Evolutionary conservation across 306 rosid genomes (phyloP).

Genomic region (Ceratonia siliqua): DNA sequence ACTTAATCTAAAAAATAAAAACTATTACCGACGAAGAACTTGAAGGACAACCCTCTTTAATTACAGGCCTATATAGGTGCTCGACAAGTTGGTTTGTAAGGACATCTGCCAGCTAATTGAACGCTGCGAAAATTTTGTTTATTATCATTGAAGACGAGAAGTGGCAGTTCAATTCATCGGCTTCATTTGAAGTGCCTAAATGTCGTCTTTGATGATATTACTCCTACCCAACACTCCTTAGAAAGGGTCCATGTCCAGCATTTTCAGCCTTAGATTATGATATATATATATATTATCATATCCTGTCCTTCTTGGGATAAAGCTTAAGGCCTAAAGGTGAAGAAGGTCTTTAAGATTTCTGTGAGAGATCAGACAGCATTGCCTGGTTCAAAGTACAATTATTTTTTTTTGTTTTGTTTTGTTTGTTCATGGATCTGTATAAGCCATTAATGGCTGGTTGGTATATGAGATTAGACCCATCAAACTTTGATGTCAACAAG

Average conservation of each 20-base stretch:
- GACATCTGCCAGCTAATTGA: conserved; percentile 37
- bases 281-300: no score
- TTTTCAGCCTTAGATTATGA: background rate
- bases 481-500: background rate
- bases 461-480: background rate
- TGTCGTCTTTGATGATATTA: conserved; percentile 25
- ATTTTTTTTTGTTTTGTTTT: no score
- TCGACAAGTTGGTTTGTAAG: conserved; percentile 22
- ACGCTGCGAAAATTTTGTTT: conserved; percentile 21
- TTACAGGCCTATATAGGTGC: background rate
- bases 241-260: conserved; percentile 5
- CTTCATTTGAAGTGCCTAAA: conserved; percentile 35
- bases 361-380: no score
- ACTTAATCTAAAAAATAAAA: no score
- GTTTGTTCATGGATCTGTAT: no score
- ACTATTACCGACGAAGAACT: background rate
- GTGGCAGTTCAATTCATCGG: conserved; percentile 28
- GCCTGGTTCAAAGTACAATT: no score
- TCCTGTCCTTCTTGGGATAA: no score
- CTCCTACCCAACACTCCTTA: conserved; percentile 33
- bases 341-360: no score
- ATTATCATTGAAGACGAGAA: conserved; percentile 29
- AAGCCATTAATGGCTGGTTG: conserved; percentile 2
- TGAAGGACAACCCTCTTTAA: background rate
- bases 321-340: no score